Evolutionary conservation across 768 basidiomycete genomes (phyloP).

Genomic region (Neoboletus brunneissimus): DNA sequence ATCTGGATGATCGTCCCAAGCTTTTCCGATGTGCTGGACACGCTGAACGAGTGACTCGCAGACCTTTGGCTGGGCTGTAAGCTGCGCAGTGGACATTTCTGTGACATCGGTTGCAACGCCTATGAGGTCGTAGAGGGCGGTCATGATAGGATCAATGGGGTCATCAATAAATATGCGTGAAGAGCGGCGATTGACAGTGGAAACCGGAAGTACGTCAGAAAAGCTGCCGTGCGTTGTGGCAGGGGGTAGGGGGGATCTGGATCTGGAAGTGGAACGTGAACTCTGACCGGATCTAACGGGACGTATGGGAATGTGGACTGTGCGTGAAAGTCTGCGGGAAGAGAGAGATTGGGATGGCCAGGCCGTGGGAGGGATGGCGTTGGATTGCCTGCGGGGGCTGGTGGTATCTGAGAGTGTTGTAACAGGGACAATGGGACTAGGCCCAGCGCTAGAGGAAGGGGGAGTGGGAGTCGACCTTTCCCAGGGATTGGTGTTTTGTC

Average conservation of each 20-base stretch:
- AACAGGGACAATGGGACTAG: constrained; percentile 60
- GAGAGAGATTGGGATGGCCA: constrained; percentile 56
- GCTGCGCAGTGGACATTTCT: constrained; percentile 84
- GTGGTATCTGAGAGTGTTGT: constrained; percentile 61
- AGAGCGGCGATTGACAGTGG: constrained; percentile 63
- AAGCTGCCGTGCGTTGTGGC: constrained; percentile 63
- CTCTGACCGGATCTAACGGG: constrained; percentile 72
- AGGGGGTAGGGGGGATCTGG: constrained; percentile 86
- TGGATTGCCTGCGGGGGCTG: constrained; percentile 63
- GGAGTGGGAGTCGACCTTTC: constrained; percentile 52
- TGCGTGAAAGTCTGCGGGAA: constrained; percentile 81
- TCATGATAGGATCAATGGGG: constrained; percentile 86
- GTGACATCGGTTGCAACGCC: constrained; percentile 89
- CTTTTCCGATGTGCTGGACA: constrained; percentile 87
- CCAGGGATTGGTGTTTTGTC: constrained; percentile 64
- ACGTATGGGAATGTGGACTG: constrained; percentile 71
- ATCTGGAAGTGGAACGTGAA: constrained; percentile 93
- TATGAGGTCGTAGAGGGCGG: constrained; percentile 88
- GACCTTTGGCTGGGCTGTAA: constrained; percentile 80
- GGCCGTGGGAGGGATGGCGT: constrained; percentile 44
- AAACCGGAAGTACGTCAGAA: constrained; percentile 47
- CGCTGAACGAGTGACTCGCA: constrained; percentile 87
- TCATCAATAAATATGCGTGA: constrained; percentile 83
- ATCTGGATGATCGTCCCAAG: constrained; percentile 97
- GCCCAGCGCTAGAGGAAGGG: constrained; percentile 53